phyloP scores from a whole-genome alignment of 345 rosid species.

The Chamaenerion angustifolium region DNA sequence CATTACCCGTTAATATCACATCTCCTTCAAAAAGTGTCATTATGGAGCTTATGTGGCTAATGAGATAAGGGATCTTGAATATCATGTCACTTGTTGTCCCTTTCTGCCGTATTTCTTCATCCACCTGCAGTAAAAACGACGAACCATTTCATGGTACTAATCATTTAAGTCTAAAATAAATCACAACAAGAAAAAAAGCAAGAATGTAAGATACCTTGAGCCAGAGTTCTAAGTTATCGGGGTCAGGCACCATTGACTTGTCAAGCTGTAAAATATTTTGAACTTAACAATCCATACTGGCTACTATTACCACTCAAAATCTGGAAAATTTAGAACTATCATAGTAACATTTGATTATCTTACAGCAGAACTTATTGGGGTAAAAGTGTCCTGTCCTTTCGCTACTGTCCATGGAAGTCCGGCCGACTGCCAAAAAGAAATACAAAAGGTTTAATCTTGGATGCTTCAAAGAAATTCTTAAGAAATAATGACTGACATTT shows the following conservation, averaged over 20 bases:
- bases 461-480: not conserved
- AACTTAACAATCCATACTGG: not conserved
- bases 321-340: too few relatives aligned
- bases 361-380: slow-evolving; percentile 83
- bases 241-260: slow-evolving; percentile 50
- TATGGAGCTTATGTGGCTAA: slow-evolving; percentile 79
- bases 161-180: not conserved
- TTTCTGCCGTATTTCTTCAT: slow-evolving; percentile 63
- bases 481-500: not conserved
- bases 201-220: slow-evolving; percentile 37
- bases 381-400: slow-evolving; percentile 87
- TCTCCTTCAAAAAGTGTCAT: slow-evolving; percentile 90
- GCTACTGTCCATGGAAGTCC: slow-evolving; percentile 96
- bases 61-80: slow-evolving; percentile 65
- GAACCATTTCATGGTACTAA: slow-evolving; percentile 5
- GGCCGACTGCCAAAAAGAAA: slow-evolving; percentile 40
- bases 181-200: not conserved
- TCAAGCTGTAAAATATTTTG: slow-evolving; percentile 34
- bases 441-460: not conserved
- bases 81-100: slow-evolving; percentile 86
- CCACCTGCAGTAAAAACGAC: slow-evolving; percentile 37
- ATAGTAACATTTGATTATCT: slow-evolving; percentile 9
- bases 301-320: not conserved
- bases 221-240: slow-evolving; percentile 80
- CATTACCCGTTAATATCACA: slow-evolving; percentile 70